Conservation (phyloP, 2,329 filamentous ascomycete genomes). For the Calonectria honghensis region DNA sequence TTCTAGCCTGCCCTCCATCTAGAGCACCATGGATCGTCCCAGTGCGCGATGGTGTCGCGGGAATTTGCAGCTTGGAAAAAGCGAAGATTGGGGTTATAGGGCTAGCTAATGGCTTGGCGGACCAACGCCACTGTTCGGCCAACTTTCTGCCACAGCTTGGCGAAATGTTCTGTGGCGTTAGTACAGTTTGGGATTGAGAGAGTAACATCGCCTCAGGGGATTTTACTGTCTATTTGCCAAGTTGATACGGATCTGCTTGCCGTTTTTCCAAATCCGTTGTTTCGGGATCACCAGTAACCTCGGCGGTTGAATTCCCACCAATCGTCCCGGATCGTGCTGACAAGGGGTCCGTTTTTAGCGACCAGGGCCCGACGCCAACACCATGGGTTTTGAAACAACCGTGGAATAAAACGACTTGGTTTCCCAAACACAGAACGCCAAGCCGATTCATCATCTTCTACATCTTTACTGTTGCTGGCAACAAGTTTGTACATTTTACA, state of each 20-base stretch:
- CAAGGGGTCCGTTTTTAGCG: not conserved
- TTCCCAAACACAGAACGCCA: conserved; percentile 15
- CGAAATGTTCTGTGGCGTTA: not conserved
- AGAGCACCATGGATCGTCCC: not conserved
- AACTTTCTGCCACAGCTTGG: not conserved
- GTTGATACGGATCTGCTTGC: not conserved
- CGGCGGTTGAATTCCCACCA: not conserved
- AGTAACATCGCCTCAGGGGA: not conserved
- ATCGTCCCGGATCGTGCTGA: not conserved
- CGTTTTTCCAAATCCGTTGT: not conserved
- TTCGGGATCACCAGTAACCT: not conserved
- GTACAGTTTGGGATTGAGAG: not conserved
- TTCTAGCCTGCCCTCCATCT: not conserved
- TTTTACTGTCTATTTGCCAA: not conserved
- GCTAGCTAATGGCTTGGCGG: not conserved
- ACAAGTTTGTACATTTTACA: no score
- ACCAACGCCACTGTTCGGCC: not conserved
- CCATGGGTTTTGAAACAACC: not conserved
- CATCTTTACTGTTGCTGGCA: not conserved
- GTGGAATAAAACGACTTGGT: not conserved
- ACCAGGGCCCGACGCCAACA: not conserved
- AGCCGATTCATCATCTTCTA: not conserved
- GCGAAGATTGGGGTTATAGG: not conserved
- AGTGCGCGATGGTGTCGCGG: fast-evolving
- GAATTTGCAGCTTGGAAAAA: not conserved